Base-by-base conservation (phyloP, 1,284 basidiomycete species). In the Pyrrhoderma noxium region DNA sequence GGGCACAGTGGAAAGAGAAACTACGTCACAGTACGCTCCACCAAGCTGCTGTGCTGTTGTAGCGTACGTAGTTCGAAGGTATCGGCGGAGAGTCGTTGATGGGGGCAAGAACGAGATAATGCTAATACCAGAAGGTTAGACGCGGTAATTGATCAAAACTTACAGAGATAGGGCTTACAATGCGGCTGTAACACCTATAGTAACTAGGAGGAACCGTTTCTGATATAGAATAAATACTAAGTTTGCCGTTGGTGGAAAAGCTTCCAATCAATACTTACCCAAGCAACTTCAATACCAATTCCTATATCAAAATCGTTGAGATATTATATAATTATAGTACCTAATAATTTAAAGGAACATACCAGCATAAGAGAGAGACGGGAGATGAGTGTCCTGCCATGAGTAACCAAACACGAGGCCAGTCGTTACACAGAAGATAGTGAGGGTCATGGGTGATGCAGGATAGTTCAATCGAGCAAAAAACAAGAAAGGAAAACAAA, bases 371-470 rank as follows among this genome's bases (percentile, higher is more conserved):
- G 72, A 70, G 7, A 75, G 64, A 1, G 67, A 21, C 1, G 57
- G 39, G 25, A 76, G 64, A 58, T 79, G 73, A 0, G 69, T 67
- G 62, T 84, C 77, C 62, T 82, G 75, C 65, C 83, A 87, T 13
- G 82, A 87, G 63, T 82, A 89, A 1, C 86, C 88, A 41, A 89
- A 62, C 51, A 85, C 86, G 63, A 91, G 64, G 27, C 73, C 74
- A 13, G 76, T 65, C 0, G 89, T 91, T 1, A 92, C 80, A 52
- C 82, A 80, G 55, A 85, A 80, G 46, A 94, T 81, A 47, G 90
- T 72, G 50, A 81, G 80, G 38, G 75, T 82, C 70, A 90, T 80
- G 0, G 82, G 80, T 1, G 81, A 76, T 8, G 79, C 80, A 0
- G 89, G 85, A 73, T 78, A 87, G 65, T 93, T 85, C 19, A 91